Conservation (phyloP, 1,284 basidiomycete genomes). For the Tylopilus orsonianus region DNA sequence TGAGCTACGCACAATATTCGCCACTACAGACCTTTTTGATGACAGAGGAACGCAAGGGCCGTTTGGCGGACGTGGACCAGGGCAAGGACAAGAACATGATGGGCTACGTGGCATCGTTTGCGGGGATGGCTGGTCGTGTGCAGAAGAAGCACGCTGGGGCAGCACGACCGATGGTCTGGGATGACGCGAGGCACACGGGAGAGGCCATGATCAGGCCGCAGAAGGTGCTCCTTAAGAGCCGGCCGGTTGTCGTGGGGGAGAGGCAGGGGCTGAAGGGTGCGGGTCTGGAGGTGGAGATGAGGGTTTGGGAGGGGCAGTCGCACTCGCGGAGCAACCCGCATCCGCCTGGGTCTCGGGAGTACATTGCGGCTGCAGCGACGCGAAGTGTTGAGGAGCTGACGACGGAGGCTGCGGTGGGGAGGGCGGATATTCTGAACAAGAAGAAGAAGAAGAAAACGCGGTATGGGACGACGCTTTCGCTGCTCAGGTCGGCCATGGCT, state of each 20-base stretch:
- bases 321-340: slow-evolving; percentile 33
- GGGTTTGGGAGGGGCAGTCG: slow-evolving; percentile 26
- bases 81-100: slow-evolving; percentile 10
- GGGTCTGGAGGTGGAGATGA: slow-evolving; percentile 31
- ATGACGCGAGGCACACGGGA: slow-evolving; percentile 29
- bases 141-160: slow-evolving; percentile 23
- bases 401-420: slow-evolving; percentile 7
- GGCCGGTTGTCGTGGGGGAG: slow-evolving; percentile 41
- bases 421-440: too few species aligned
- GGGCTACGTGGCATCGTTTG: slow-evolving; percentile 35
- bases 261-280: slow-evolving; percentile 40
- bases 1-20: slow-evolving; percentile 57
- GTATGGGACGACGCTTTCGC: slow-evolving; percentile 9
- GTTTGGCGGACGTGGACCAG: slow-evolving; percentile 44
- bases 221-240: slow-evolving; percentile 21
- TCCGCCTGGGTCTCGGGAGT: slow-evolving; percentile 39
- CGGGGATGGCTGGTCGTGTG: slow-evolving; percentile 30
- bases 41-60: slow-evolving; percentile 55
- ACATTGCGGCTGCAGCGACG: slow-evolving; percentile 35
- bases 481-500: slow-evolving; percentile 26
- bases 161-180: slow-evolving; percentile 30
- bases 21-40: slow-evolving; percentile 53
- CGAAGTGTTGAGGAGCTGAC: slow-evolving; percentile 27
- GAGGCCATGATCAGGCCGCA: slow-evolving; percentile 31
- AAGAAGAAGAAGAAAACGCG: slow-evolving; percentile 3